phyloP scores from a whole-genome alignment of 306 rosid genomes.

The Carpinus fangiana region DNA sequence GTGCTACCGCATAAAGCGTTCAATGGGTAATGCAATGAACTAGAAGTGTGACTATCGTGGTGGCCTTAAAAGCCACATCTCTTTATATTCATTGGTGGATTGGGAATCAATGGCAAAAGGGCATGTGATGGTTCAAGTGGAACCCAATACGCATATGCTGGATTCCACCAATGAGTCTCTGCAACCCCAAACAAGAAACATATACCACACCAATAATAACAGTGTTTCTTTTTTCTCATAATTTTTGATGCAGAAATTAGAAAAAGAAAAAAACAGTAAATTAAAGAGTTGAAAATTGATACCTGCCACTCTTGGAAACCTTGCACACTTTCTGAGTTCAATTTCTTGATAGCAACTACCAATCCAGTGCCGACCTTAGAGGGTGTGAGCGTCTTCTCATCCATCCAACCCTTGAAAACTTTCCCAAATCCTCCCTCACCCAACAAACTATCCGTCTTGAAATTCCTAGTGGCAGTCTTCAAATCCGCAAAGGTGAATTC shows the following conservation, averaged over 20 bases:
- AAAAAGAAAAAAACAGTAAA: neutral
- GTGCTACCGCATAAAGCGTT: neutral
- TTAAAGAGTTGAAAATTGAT: neutral
- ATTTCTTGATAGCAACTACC: conserved; percentile 72
- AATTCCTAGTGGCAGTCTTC: conserved; percentile 59
- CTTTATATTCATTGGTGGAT: conserved; percentile 12
- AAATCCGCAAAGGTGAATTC: conserved; percentile 59
- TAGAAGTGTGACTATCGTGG: neutral
- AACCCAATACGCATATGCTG: neutral
- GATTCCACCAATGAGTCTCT: conserved; percentile 4
- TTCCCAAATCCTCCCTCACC: conserved; percentile 93
- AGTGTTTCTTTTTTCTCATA: too few relatives aligned
- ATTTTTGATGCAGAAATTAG: too few relatives aligned
- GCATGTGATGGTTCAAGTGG: conserved; percentile 26
- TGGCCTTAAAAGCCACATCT: neutral
- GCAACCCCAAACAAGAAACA: neutral
- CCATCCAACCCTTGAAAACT: conserved; percentile 87
- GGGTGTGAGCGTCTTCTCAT: conserved; percentile 62
- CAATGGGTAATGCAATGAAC: neutral
- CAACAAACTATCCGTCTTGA: conserved; percentile 56
- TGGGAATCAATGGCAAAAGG: conserved; percentile 20
- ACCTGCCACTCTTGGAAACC: conserved; percentile 94
- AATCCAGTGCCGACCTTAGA: conserved; percentile 56
- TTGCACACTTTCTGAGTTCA: conserved; percentile 69
- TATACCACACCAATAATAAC: neutral